These are phyloP conservation scores for Paecilomyces formosus DNA, from an alignment of 2,329 filamentous ascomycete species.

Conservation along the genomic window DNA sequence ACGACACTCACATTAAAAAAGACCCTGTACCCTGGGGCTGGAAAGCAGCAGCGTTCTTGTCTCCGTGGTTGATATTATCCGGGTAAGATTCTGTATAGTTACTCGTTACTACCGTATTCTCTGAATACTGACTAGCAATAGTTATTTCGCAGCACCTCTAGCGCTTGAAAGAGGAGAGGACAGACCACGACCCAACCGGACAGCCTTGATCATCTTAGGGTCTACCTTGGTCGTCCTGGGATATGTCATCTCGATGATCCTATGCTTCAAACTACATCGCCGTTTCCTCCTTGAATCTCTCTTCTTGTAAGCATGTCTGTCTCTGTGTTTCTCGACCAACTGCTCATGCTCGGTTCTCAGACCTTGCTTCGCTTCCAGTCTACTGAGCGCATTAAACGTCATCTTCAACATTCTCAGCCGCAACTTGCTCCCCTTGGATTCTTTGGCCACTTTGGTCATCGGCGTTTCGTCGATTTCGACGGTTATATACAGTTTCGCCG, in stretches of 20 bases:
- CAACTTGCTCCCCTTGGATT: slow-evolving; percentile 17
- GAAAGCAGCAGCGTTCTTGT: slow-evolving; percentile 17
- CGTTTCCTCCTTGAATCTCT: slow-evolving; percentile 21
- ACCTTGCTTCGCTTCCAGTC: slow-evolving; percentile 18
- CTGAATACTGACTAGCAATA: slow-evolving; percentile 4
- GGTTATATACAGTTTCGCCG: slow-evolving; percentile 18
- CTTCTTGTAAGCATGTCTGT: slow-evolving; percentile 20
- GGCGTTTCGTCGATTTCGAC: slow-evolving; percentile 20
- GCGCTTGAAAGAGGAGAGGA: slow-evolving; percentile 16
- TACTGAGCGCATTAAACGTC: slow-evolving; percentile 26
- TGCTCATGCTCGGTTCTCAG: not conserved
- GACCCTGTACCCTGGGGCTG: slow-evolving; percentile 8
- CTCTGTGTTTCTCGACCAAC: not conserved
- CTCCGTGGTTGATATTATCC: slow-evolving; percentile 18
- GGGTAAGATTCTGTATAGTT: slow-evolving; percentile 15
- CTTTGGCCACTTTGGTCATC: slow-evolving; percentile 18
- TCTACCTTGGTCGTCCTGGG: slow-evolving; percentile 18
- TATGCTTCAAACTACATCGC: slow-evolving; percentile 18
- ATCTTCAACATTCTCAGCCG: slow-evolving; percentile 24
- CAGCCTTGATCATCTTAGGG: slow-evolving; percentile 16
- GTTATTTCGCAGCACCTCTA: slow-evolving; percentile 23
- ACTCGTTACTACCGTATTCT: not conserved
- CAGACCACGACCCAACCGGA: slow-evolving; percentile 13
- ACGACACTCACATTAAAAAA: not conserved
- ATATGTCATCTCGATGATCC: slow-evolving; percentile 17